Evolutionary conservation across 164 flowering plant genomes (phyloP).

Genomic region (Aristolochia contorta): DNA sequence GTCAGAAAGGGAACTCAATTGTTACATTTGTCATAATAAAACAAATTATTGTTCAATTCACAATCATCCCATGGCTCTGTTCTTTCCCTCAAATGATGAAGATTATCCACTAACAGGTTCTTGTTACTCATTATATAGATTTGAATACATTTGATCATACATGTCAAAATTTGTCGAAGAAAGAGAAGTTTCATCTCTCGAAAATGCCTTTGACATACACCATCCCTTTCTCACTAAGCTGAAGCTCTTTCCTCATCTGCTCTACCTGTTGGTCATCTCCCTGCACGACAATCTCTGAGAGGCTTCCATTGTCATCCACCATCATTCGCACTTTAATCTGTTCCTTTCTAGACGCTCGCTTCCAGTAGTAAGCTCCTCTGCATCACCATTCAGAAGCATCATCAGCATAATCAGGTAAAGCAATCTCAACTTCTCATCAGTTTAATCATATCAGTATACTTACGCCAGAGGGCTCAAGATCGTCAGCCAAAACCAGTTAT

Average conservation of each 20-base stretch:
- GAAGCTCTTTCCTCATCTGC: constrained; percentile 79
- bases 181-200: constrained; percentile 33
- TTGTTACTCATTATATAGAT: too few relatives aligned
- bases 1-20: too few relatives aligned
- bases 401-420: too few relatives aligned
- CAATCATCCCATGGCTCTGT: too few relatives aligned
- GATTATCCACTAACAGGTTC: too few relatives aligned
- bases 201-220: constrained; percentile 92
- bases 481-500: constrained; percentile 78
- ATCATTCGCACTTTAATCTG: constrained; percentile 85
- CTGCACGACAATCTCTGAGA: constrained; percentile 77
- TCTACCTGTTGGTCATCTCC: constrained; percentile 93
- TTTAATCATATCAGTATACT: constrained; percentile 15
- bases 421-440: background rate
- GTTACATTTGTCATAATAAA: too few relatives aligned
- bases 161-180: too few relatives aligned
- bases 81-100: too few relatives aligned
- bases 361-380: constrained; percentile 92
- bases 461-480: constrained; percentile 83
- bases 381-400: background rate
- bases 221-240: constrained; percentile 91
- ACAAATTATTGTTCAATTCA: too few relatives aligned
- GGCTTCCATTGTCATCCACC: constrained; percentile 53
- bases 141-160: too few relatives aligned
- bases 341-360: constrained; percentile 80